Base-by-base conservation (phyloP, 2,329 filamentous ascomycete species). In the Trichophyton mentagrophytes region DNA sequence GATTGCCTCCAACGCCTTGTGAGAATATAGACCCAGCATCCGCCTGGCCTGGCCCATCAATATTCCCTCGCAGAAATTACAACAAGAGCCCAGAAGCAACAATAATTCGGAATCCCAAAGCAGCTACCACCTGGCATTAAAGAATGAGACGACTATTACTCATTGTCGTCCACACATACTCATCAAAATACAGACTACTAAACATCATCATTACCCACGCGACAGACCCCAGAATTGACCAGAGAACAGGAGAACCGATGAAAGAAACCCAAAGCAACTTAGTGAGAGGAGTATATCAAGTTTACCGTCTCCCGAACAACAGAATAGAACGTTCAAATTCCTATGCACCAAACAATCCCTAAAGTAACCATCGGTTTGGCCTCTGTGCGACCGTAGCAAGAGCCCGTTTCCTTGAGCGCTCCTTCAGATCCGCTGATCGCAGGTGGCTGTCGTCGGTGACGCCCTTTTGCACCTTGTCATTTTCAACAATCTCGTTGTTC, bases 401-500 rank as follows among this genome's bases (percentile, higher is more conserved):
- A 20, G 58, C 49, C 4, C 66, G 64, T 64, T 71, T 72, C 27
- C 65, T 68, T 13, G 63, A 67, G 13, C 67, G 66, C 42, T 65
- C 59, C 61, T 69, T 70, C 53, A 73, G 68, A 40, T 74, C 71
- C n/a, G 72, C 69, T 6, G 71, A 74, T 33, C 73, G 53, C 51
- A 75, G 60, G 60, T 74, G 71, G 51, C 67, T 70, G 51, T 73
- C 69, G 57, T 71, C 72, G 55, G 69, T 65, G 40, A 70, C 66
- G 1, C 74, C 74, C 53, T 68, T 70, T 13, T 67, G 67, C 49
- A 77, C 74, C 58, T 70, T 67, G 11, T 73, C 70, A 27, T 76
- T 73, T 3, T 73, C 69, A n/a, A 76, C 69, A 17, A 76, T 71
- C 60, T 76, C 71, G 17, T 66, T 68, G 57, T 74, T 68, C 73